Conservation (phyloP, 495 filamentous ascomycete genomes). For the Xylaria acuta region DNA sequence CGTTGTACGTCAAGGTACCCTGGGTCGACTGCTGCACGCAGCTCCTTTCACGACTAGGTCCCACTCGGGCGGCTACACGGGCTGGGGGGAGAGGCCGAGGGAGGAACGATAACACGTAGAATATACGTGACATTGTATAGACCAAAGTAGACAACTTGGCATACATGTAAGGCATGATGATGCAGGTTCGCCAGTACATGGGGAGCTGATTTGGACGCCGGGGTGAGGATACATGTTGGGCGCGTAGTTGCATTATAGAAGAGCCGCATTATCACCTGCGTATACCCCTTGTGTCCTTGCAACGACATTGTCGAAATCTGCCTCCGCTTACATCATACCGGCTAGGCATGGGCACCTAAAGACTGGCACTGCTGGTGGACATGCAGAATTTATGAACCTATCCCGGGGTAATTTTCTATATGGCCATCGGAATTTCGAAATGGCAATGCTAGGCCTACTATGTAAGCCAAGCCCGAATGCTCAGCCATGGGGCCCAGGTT, state of each 20-base stretch:
- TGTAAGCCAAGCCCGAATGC: neutral
- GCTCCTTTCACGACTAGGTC: slow-evolving; percentile 16
- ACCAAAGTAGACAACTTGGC: slow-evolving; percentile 21
- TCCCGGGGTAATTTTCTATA: neutral
- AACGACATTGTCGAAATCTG: neutral
- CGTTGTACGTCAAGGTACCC: slow-evolving; percentile 15
- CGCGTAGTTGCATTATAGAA: slow-evolving; percentile 25
- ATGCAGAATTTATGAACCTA: neutral
- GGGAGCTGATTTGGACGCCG: slow-evolving; percentile 4
- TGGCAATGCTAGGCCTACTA: neutral
- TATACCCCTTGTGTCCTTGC: neutral
- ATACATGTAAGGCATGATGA: slow-evolving; percentile 19
- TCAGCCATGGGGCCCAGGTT: neutral
- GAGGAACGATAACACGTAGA: slow-evolving; percentile 23
- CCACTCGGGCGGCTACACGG: slow-evolving; percentile 25
- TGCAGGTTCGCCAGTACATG: slow-evolving; percentile 11
- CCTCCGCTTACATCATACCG: neutral
- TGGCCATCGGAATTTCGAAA: neutral
- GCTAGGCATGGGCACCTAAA: neutral
- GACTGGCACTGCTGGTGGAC: neutral
- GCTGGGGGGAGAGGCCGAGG: slow-evolving; percentile 8
- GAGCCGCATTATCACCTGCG: slow-evolving; percentile 25
- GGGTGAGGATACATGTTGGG: slow-evolving; percentile 10
- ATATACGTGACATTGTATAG: slow-evolving; percentile 25
- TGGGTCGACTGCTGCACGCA: slow-evolving; percentile 16